Evolutionary conservation across 1,284 basidiomycete species (phyloP).

Genomic region (Sanghuangporus baumii): DNA sequence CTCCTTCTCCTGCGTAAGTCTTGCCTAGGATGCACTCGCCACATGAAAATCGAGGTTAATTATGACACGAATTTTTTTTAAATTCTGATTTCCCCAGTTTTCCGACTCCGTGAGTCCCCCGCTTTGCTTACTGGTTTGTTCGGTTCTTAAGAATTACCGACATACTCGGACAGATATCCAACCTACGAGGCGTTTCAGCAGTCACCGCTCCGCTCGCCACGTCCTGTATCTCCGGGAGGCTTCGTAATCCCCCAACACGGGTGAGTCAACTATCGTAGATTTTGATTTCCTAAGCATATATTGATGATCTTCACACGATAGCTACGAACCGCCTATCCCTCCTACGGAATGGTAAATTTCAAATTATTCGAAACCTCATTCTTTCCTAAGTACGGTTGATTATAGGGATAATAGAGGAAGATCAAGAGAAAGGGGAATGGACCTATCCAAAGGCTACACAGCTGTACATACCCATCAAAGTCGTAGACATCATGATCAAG

Average conservation of each 20-base stretch:
- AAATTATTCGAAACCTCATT: background rate
- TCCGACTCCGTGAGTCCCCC: conserved; percentile 3
- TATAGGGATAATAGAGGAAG: conserved; percentile 7
- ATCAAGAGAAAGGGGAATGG: conserved; percentile 1
- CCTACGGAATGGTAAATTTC: background rate
- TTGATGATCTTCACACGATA: background rate
- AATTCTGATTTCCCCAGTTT: conserved; percentile 1
- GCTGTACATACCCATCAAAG: background rate
- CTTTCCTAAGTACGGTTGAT: background rate
- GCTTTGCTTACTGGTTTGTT: background rate
- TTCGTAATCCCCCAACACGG: conserved; percentile 7
- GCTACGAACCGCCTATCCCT: conserved; percentile 1
- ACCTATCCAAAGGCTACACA: background rate
- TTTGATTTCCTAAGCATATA: background rate
- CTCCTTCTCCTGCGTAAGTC: conserved; percentile 11
- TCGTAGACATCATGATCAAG: background rate
- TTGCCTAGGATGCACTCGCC: background rate
- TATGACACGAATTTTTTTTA: background rate
- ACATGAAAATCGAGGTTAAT: background rate
- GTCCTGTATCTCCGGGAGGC: conserved; percentile 6
- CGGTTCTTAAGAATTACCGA: background rate
- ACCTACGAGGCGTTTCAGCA: background rate
- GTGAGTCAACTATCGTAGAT: background rate
- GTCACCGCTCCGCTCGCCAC: background rate
- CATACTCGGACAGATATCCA: background rate